These are phyloP conservation scores for Trametes pubescens DNA, from an alignment of 1,284 basidiomycete species.

Conservation along the genomic window DNA sequence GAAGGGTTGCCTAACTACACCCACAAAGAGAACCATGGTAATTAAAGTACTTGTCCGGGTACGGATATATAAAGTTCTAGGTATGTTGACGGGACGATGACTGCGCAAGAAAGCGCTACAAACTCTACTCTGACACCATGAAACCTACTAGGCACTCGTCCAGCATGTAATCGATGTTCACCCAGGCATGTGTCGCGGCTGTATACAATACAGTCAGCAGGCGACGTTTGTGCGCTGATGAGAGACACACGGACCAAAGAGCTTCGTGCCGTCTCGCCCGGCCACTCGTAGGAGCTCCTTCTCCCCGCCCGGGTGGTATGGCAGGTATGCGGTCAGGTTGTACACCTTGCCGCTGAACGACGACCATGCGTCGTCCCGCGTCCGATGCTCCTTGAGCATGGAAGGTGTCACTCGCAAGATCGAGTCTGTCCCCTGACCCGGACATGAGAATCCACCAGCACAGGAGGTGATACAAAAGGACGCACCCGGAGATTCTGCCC, in stretches of 20 bases:
- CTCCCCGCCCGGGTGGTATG: constrained; percentile 95
- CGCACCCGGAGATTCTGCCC: constrained; percentile 81
- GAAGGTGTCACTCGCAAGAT: constrained; percentile 84
- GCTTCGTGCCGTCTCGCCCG: constrained; percentile 91
- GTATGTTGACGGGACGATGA: neutral
- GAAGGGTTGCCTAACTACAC: neutral
- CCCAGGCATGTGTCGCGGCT: constrained; percentile 79
- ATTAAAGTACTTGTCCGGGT: neutral
- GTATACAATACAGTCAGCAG: constrained; percentile 6
- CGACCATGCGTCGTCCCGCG: constrained; percentile 92
- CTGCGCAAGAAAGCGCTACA: neutral
- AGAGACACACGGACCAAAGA: constrained; percentile 78
- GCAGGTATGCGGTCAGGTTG: constrained; percentile 93
- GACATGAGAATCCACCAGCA: neutral
- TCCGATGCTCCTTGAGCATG: constrained; percentile 86
- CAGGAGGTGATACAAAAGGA: neutral
- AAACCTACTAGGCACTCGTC: constrained; percentile 93
- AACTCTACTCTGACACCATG: constrained; percentile 63
- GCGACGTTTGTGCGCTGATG: constrained; percentile 39
- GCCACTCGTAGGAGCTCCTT: constrained; percentile 96
- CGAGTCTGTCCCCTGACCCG: constrained; percentile 64
- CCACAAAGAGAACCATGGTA: neutral
- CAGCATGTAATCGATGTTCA: constrained; percentile 93
- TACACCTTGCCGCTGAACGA: constrained; percentile 95
- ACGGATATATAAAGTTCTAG: neutral